These are phyloP conservation scores for Alternaria atra DNA, from an alignment of 2,329 filamentous ascomycete genomes.

Conservation along the genomic window DNA sequence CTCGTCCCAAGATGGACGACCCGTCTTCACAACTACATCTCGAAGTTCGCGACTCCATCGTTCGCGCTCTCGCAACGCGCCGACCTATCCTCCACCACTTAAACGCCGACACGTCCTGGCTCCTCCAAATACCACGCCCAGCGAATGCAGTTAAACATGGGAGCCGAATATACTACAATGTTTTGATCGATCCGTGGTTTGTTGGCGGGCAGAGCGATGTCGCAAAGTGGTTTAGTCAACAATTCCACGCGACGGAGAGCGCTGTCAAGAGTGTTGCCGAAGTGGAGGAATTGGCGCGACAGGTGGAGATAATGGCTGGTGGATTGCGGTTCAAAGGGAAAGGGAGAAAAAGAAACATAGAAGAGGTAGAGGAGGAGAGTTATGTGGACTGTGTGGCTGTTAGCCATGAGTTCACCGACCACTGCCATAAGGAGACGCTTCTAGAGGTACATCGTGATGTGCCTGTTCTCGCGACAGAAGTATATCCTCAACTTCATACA, in stretches of 20 bases:
- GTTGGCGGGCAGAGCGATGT: constrained; percentile 70
- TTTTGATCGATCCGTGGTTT: constrained; percentile 73
- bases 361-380: constrained; percentile 29
- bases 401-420: constrained; percentile 74
- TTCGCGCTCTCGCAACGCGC: constrained; percentile 52
- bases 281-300: constrained; percentile 61
- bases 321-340: constrained; percentile 33
- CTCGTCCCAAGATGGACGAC: constrained; percentile 38
- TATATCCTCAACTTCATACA: constrained; percentile 11
- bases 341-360: constrained; percentile 18
- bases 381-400: constrained; percentile 68
- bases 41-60: constrained; percentile 54
- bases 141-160: constrained; percentile 52
- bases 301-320: constrained; percentile 58
- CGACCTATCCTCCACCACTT: constrained; percentile 69
- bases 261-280: constrained; percentile 64
- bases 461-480: constrained; percentile 67
- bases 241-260: constrained; percentile 67
- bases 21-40: constrained; percentile 53
- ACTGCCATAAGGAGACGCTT: constrained; percentile 70
- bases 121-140: constrained; percentile 70
- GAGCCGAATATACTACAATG: constrained; percentile 66
- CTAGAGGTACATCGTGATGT: constrained; percentile 62
- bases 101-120: constrained; percentile 73
- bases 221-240: constrained; percentile 70